Evolutionary conservation across 129 eudicot species (phyloP).

Genomic region (Pulicaria dysenterica): DNA sequence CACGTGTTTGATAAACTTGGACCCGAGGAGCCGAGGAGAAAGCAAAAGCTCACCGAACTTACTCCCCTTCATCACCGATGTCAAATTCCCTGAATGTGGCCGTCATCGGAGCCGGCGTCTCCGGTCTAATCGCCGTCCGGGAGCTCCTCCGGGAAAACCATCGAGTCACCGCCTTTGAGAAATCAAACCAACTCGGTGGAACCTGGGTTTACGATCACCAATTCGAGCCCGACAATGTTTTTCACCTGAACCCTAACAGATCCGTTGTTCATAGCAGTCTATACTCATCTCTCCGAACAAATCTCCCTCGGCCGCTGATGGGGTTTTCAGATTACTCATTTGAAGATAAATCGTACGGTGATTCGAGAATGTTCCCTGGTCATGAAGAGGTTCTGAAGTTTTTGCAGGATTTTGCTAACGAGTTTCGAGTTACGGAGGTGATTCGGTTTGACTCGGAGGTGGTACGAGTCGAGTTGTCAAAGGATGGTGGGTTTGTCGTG

Average conservation of each 20-base stretch:
- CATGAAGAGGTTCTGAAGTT: conserved; percentile 67
- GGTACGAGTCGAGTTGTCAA: conserved; percentile 35
- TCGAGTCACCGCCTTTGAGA: conserved; percentile 55
- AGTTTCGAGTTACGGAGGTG: conserved; percentile 48
- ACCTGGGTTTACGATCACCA: conserved; percentile 64
- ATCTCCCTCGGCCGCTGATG: conserved; percentile 65
- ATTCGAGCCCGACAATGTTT: conserved; percentile 46
- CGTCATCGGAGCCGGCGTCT: conserved; percentile 75
- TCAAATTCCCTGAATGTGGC: conserved; percentile 48
- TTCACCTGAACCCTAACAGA: conserved; percentile 50
- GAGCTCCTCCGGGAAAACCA: conserved; percentile 66
- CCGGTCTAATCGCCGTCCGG: conserved; percentile 57
- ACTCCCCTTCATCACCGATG: conserved; percentile 13
- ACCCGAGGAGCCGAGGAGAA: too few relatives aligned
- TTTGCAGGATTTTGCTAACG: conserved; percentile 53
- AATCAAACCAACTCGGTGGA: conserved; percentile 58
- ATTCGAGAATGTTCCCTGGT: conserved; percentile 56
- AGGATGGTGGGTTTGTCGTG: conserved; percentile 45
- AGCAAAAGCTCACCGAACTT: neutral
- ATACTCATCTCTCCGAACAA: conserved; percentile 69
- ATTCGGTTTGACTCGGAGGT: conserved; percentile 58
- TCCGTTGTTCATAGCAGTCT: conserved; percentile 69
- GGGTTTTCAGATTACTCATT: conserved; percentile 67
- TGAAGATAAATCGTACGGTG: conserved; percentile 38
- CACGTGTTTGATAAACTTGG: too few relatives aligned